phyloP scores from a whole-genome alignment of 2,329 filamentous ascomycete species.

The Raffaelea albimanens region DNA sequence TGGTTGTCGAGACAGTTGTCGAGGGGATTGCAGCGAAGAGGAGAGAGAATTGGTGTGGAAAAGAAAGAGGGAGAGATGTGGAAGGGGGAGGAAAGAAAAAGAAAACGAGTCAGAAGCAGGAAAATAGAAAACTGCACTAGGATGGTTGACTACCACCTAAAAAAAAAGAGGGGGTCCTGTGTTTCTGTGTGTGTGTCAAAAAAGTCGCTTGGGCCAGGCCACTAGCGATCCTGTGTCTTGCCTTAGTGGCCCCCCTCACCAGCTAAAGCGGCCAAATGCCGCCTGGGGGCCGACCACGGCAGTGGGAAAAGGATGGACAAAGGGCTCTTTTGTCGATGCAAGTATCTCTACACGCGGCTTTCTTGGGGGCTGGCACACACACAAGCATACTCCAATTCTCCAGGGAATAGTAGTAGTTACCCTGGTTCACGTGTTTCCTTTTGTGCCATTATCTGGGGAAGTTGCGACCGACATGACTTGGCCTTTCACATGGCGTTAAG shows the following conservation, averaged over 20 bases:
- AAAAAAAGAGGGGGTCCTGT: background rate
- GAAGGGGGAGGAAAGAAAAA: slow-evolving; percentile 8
- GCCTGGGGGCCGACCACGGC: background rate
- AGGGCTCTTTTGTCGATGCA: too few relatives aligned
- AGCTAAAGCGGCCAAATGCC: background rate
- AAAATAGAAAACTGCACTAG: background rate
- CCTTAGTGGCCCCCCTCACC: background rate
- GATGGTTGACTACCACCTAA: background rate
- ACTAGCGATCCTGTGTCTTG: background rate
- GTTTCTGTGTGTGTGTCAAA: background rate
- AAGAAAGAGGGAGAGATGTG: slow-evolving; percentile 10
- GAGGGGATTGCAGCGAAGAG: too few relatives aligned
- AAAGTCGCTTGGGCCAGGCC: background rate
- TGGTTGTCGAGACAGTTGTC: too few relatives aligned
- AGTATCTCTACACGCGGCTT: too few relatives aligned
- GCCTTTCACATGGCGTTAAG: too few relatives aligned
- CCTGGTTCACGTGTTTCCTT: too few relatives aligned
- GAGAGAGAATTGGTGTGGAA: background rate
- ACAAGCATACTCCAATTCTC: too few relatives aligned
- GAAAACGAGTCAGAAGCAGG: background rate
- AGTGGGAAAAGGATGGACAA: too few relatives aligned
- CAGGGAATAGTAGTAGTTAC: too few relatives aligned
- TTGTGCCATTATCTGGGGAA: too few relatives aligned
- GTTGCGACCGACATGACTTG: too few relatives aligned
- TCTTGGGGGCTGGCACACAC: too few relatives aligned